Conservation (phyloP, 163 green algal species). For the Chlorella variabilis region DNA sequence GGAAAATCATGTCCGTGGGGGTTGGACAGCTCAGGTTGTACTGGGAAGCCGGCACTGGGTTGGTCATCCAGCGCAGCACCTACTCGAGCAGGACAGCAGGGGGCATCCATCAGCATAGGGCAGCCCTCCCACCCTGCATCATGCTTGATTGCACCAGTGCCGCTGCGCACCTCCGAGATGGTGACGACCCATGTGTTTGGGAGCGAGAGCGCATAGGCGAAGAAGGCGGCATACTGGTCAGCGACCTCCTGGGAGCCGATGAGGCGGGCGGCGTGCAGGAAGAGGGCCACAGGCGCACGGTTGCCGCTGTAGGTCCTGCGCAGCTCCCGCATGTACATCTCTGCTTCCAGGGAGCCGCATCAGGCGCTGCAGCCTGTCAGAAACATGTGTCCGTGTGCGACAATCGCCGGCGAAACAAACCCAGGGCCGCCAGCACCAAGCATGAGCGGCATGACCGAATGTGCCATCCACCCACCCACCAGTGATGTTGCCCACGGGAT, state of each 20-base stretch:
- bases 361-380: no score
- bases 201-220: constrained; percentile 32
- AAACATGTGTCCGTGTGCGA: no score
- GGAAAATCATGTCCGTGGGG: constrained; percentile 3
- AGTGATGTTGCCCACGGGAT: constrained; percentile 29
- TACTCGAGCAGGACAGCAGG: constrained; percentile 1
- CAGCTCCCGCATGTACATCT: constrained; percentile 28
- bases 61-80: constrained; percentile 49
- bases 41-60: constrained; percentile 30
- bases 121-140: no score
- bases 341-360: not conserved
- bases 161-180: constrained; percentile 13
- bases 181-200: constrained; percentile 46
- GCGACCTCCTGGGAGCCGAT: not conserved
- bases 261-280: constrained; percentile 24
- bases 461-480: not conserved
- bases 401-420: no score
- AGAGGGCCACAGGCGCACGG: constrained; percentile 33
- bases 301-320: constrained; percentile 7
- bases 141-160: not conserved
- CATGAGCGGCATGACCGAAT: no score
- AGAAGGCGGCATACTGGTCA: constrained; percentile 21
- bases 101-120: not conserved
- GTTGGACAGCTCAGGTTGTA: constrained; percentile 32
- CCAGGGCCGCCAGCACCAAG: no score